Evolutionary conservation across 495 filamentous ascomycete genomes (phyloP).

Genomic region (Usnea hakonensis): DNA sequence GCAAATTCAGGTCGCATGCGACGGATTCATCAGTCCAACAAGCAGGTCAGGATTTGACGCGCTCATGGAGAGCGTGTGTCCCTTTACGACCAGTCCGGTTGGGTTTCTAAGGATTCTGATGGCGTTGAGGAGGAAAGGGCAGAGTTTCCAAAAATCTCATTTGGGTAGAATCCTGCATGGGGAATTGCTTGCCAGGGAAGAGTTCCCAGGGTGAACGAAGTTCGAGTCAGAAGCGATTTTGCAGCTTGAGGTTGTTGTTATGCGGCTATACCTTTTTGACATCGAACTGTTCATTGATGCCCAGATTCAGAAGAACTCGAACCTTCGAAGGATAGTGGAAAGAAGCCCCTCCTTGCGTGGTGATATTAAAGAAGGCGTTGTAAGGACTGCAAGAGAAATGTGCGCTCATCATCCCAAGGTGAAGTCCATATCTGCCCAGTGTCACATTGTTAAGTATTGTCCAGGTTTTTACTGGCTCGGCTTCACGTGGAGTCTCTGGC

Average conservation of each 20-base stretch:
- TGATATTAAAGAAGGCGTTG: neutral
- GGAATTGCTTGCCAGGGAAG: slow-evolving; percentile 29
- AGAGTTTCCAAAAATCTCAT: slow-evolving; percentile 46
- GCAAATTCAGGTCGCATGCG: slow-evolving; percentile 29
- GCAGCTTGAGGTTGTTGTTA: slow-evolving; percentile 1
- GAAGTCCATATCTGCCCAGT: neutral
- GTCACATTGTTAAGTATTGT: neutral
- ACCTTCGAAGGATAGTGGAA: neutral
- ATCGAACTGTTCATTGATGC: neutral
- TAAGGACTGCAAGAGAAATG: neutral
- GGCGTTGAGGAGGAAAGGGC: slow-evolving; percentile 43
- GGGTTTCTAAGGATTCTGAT: slow-evolving; percentile 44
- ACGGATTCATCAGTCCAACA: slow-evolving; percentile 38
- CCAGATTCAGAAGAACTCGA: neutral
- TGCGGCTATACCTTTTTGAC: slow-evolving; percentile 1
- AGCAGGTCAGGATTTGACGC: slow-evolving; percentile 26
- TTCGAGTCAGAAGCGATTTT: neutral
- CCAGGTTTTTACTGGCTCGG: slow-evolving; percentile 10
- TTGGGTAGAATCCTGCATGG: slow-evolving; percentile 45
- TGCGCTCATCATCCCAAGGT: neutral
- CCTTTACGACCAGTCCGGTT: slow-evolving; percentile 45
- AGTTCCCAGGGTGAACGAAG: slow-evolving; percentile 7
- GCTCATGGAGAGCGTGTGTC: slow-evolving; percentile 21
- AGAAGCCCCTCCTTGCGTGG: neutral
- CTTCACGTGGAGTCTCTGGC: slow-evolving; percentile 16